These are phyloP conservation scores for Pseudocohnilembus persalinus DNA, from an alignment of 169 alveolate species.

Conservation along the genomic window DNA sequence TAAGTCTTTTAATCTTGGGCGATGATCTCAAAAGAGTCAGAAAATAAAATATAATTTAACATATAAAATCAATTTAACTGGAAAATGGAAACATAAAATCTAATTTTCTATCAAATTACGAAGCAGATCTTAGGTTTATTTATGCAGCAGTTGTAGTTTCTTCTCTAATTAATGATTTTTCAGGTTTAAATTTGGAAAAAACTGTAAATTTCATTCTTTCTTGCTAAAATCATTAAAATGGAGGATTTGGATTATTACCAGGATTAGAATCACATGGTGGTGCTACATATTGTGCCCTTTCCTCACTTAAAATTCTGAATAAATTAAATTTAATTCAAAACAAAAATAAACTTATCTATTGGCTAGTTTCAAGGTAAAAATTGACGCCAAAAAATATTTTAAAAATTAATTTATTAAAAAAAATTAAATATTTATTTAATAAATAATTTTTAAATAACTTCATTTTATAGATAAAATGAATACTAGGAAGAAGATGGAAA, in stretches of 20 bases:
- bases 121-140: conserved; percentile 31
- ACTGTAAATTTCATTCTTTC: not conserved
- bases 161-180: not conserved
- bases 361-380: conserved; percentile 36
- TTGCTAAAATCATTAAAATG: conserved; percentile 33
- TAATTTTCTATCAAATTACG: not conserved
- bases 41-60: not conserved
- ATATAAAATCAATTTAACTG: not conserved
- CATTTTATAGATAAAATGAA: not conserved
- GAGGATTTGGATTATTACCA: conserved; percentile 43
- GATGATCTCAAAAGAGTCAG: conserved; percentile 1
- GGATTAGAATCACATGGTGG: conserved; percentile 37
- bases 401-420: not conserved
- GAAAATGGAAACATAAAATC: conserved; percentile 15
- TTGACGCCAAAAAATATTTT: not conserved
- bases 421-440: not conserved
- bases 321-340: conserved; percentile 17
- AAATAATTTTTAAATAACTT: not conserved
- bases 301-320: conserved; percentile 23
- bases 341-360: conserved; percentile 30
- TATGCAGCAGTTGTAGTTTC: conserved; percentile 33
- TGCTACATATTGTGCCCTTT: conserved; percentile 43
- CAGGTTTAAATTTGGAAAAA: not conserved
- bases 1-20: conserved; percentile 5
- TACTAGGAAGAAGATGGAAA: not conserved